Evolutionary conservation across 306 rosid genomes (phyloP).

Genomic region (Lupinus albus): DNA sequence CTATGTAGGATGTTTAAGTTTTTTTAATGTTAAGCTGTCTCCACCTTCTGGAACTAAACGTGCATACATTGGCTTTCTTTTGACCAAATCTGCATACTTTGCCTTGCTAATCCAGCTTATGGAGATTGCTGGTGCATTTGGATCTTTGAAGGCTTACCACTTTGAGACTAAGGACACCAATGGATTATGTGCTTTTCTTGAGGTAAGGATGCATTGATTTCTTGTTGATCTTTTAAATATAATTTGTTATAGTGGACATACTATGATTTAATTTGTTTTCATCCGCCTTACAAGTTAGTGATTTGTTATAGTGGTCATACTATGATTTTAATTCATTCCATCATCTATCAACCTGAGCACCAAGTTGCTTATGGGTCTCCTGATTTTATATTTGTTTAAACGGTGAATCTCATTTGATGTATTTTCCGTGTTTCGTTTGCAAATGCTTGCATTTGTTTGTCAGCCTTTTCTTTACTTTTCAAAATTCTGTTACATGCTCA

Average conservation of each 20-base stretch:
- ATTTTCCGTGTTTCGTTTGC: neutral
- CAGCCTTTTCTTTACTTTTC: neutral
- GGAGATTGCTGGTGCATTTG: conserved; percentile 85
- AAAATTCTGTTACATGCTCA: too few species aligned
- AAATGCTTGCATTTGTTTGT: neutral
- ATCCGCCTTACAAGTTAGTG: too few species aligned
- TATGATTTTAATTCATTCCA: neutral
- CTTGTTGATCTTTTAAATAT: neutral
- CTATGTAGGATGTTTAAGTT: neutral
- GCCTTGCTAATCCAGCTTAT: conserved; percentile 19
- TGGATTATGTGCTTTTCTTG: conserved; percentile 73
- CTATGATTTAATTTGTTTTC: conserved; percentile 11
- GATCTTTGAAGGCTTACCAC: conserved; percentile 83
- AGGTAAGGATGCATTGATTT: conserved; percentile 59
- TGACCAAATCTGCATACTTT: neutral
- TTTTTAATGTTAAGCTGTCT: neutral
- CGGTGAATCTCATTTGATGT: neutral
- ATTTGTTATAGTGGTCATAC: neutral
- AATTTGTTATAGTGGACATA: neutral
- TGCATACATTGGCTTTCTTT: neutral
- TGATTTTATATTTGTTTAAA: conserved; percentile 11
- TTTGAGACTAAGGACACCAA: conserved; percentile 54
- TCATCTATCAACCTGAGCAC: neutral
- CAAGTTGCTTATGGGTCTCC: neutral
- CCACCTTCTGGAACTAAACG: conserved; percentile 14